These are phyloP conservation scores for Boletellus ananas DNA, from an alignment of 768 basidiomycete genomes.

Conservation along the genomic window DNA sequence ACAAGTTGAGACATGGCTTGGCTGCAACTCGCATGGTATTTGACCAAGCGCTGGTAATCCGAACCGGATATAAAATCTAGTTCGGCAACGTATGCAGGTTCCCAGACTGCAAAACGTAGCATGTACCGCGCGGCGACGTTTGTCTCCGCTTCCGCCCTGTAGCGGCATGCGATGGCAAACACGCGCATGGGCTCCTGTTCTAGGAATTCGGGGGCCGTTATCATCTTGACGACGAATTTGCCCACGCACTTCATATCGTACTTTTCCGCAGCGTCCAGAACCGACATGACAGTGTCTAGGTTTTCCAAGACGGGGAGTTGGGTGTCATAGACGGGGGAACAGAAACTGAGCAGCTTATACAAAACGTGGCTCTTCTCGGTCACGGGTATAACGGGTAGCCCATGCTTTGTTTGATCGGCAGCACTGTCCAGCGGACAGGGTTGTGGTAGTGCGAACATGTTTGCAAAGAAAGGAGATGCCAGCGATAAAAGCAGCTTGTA, in stretches of 20 bases:
- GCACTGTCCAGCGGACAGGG: slow-evolving; percentile 29
- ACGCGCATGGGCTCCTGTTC: slow-evolving; percentile 35
- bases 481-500: slow-evolving; percentile 52
- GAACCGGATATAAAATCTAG: slow-evolving; percentile 37
- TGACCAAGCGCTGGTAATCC: slow-evolving; percentile 35
- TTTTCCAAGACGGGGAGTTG: slow-evolving; percentile 32
- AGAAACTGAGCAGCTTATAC: slow-evolving; percentile 41
- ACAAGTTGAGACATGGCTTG: slow-evolving; percentile 33
- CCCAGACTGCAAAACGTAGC: slow-evolving; percentile 33
- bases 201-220: slow-evolving; percentile 30
- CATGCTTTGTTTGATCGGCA: slow-evolving; percentile 31
- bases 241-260: slow-evolving; percentile 48
- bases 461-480: slow-evolving; percentile 55
- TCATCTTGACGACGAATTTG: slow-evolving; percentile 31
- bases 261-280: slow-evolving; percentile 45
- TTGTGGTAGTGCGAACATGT: slow-evolving; percentile 52
- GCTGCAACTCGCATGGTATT: slow-evolving; percentile 33
- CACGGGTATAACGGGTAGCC: slow-evolving; percentile 44
- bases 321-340: slow-evolving; percentile 45
- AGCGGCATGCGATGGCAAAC: slow-evolving; percentile 37
- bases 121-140: slow-evolving; percentile 36
- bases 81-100: slow-evolving; percentile 32
- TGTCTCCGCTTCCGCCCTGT: slow-evolving; percentile 33
- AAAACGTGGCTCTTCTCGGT: slow-evolving; percentile 43
- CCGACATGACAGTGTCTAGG: slow-evolving; percentile 39